Conservation (phyloP, 2,329 filamentous ascomycete genomes). For the Seiridium cupressi region DNA sequence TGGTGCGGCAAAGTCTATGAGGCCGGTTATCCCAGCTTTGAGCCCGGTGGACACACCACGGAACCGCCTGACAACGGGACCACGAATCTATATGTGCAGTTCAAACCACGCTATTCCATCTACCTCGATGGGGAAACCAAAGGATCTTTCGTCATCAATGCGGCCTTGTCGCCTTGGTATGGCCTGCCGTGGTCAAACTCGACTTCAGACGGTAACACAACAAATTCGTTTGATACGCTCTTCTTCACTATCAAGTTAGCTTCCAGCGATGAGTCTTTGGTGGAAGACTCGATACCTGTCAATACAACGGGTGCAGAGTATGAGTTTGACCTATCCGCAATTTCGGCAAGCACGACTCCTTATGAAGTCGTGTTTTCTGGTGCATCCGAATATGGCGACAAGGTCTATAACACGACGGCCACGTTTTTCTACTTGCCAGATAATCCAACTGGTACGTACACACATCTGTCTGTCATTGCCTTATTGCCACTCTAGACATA, state of each 20-base stretch:
- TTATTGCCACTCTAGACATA: too few species aligned
- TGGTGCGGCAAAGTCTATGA: slow-evolving; percentile 11
- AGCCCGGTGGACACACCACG: slow-evolving; percentile 4
- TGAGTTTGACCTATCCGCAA: slow-evolving; percentile 32
- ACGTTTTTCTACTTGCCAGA: slow-evolving; percentile 41
- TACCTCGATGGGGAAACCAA: slow-evolving; percentile 39
- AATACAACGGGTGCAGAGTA: slow-evolving; percentile 34
- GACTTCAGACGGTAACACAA: slow-evolving; percentile 15
- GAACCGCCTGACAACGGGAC: slow-evolving; percentile 2
- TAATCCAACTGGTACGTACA: slow-evolving; percentile 26
- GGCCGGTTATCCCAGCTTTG: slow-evolving; percentile 5
- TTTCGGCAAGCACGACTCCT: slow-evolving; percentile 33
- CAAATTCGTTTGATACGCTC: slow-evolving; percentile 21
- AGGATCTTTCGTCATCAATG: slow-evolving; percentile 43
- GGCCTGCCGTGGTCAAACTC: slow-evolving; percentile 34
- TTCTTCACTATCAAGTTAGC: slow-evolving; percentile 35
- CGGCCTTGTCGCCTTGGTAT: slow-evolving; percentile 37
- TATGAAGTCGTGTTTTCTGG: slow-evolving; percentile 39
- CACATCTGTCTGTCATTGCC: too few species aligned
- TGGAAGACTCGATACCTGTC: slow-evolving; percentile 30
- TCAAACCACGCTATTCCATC: slow-evolving; percentile 44
- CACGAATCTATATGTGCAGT: slow-evolving; percentile 31
- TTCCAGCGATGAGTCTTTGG: slow-evolving; percentile 26
- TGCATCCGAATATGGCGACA: slow-evolving; percentile 25
- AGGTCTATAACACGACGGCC: slow-evolving; percentile 33